Base-by-base conservation (phyloP, 345 rosid genomes). In the Linum tenue region DNA sequence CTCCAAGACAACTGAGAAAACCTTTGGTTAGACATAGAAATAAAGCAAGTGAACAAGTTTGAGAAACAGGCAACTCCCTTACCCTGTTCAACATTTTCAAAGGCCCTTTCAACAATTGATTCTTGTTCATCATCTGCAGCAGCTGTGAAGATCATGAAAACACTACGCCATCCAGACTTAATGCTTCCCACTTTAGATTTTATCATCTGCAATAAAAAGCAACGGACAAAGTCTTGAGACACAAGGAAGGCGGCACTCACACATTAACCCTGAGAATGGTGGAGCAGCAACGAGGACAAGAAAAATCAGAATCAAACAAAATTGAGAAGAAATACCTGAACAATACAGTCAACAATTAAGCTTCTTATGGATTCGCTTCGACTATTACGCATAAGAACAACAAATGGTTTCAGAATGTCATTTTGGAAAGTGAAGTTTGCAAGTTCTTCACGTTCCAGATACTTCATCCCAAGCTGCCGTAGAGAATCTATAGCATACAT, bases 401-500 rank as follows among this genome's bases (percentile, higher is more conserved):
- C 97, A 64, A 90, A 90, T 14, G 97, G 97, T 70, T 90, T 90
- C 72, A 90, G 89, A 75, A 90, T 90, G 84, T 90, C 97, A 78
- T 90, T 90, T 76, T 90, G 97, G 76, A 88, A 90, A 68, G 91
- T 86, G 82, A 90, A 90, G 82, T 86, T 88, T 71, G 97, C 74
- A 62, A 90, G 92, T 70, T 90, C 97, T 59, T 90, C 88, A 41
- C 95, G 90, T 72, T 88, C 97, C 82, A 90, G 71, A 71, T 90
- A 90, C 76, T 90, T 90, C 92, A 90, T 83, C 35, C 92, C 87
- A 59, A 90, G 95, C 86, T 90, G 97, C 79, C 95, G 81, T 38
- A 90, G 84, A 73, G 97, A 90, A 86, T 90, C 97, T 75, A 90
- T 88, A 75, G 97, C 89, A 73, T 90, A 88, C 97, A 86, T 90